A percentile compares a stretch with the other conserved stretches of the same genome.
Conservation (phyloP, 2,329 filamentous ascomycete genomes). For the Stagonosporopsis cucurbitacearum region DNA sequence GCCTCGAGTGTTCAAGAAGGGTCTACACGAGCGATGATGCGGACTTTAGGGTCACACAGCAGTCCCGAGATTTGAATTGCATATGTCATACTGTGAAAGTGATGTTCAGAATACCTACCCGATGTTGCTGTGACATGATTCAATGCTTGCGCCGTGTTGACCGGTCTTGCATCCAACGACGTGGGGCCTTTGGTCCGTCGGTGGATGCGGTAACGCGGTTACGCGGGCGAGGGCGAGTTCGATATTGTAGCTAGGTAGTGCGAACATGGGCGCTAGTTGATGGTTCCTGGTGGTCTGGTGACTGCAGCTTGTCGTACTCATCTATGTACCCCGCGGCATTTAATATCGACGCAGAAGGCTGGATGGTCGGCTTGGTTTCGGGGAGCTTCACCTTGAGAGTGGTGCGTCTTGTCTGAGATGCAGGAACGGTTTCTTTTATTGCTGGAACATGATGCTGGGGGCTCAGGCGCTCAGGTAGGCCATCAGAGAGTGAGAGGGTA, state of each 20-base stretch:
- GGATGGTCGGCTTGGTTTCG: constrained; percentile 34
- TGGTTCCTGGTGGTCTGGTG: constrained; percentile 27
- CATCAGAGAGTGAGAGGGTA: background rate
- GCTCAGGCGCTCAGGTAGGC: background rate
- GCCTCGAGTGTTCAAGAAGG: constrained; percentile 10
- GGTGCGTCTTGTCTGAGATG: background rate
- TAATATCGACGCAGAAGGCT: constrained; percentile 33
- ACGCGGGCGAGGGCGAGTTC: constrained; percentile 11
- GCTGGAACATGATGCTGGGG: background rate
- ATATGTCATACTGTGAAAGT: background rate
- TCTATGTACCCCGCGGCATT: constrained; percentile 45
- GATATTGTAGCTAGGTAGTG: too few relatives aligned
- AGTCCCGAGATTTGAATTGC: background rate
- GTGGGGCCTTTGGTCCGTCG: constrained; percentile 1
- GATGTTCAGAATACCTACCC: background rate
- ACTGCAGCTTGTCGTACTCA: constrained; percentile 39
- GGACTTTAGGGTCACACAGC: constrained; percentile 7
- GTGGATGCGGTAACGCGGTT: constrained; percentile 10
- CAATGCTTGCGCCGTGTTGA: background rate
- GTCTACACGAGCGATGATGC: background rate
- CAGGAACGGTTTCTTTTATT: background rate
- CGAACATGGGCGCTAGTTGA: constrained; percentile 7
- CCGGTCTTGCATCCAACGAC: background rate
- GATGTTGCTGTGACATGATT: background rate
- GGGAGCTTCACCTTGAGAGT: constrained; percentile 20